Evolutionary conservation across 768 basidiomycete species (phyloP), one percentile per base, ranked within the genome.

Genomic region (Filobasidium wieringae): DNA sequence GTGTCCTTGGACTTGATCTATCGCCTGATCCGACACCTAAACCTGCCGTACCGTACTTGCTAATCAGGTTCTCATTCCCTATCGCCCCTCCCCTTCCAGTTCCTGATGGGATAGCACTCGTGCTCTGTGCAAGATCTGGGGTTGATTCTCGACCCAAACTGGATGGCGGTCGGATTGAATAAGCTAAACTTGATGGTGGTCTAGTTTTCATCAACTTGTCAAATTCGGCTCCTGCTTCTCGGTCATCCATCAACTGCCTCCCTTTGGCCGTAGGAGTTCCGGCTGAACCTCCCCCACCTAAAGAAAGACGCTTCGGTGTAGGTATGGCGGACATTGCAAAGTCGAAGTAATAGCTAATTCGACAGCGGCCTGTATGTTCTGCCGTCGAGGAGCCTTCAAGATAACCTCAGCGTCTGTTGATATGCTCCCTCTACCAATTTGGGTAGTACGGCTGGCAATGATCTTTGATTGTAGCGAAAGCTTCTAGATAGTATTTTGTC

Each of bases 161-260:
- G 19, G 55, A 50, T 30, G 47, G 45, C 11, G 51, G 50, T 27
- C 33, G 49, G 19, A 34, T 60, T 57, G 56, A 32, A 56, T 60
- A 49, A 65, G 54, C 37, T 54, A 57, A 40, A n/a, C 45, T 62
- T 22, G 65, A 64, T 5, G 68, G 68, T 12, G 71, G 69, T 31
- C 67, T 60, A 32, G 54, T 54, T 33, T 60, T 45, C 27, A 71
- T 57, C 0, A 60, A 66, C 58, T 71, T 68, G 33, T 67, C 62
- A 14, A 71, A 58, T 0, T 66, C 70, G 15, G 54, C 59, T 29
- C 66, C 64, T 63, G 66, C 64, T 12, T 62, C 63, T 1, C 64
- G 62, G 43, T 68, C 68, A 30, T 59, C 51, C n/a, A 47, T 7
- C 17, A 47, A 4, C 14, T 27, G 14, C 22, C 43, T 47, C 14